Evolutionary conservation across 345 rosid species (phyloP).

Genomic region (Hevea brasiliensis): DNA sequence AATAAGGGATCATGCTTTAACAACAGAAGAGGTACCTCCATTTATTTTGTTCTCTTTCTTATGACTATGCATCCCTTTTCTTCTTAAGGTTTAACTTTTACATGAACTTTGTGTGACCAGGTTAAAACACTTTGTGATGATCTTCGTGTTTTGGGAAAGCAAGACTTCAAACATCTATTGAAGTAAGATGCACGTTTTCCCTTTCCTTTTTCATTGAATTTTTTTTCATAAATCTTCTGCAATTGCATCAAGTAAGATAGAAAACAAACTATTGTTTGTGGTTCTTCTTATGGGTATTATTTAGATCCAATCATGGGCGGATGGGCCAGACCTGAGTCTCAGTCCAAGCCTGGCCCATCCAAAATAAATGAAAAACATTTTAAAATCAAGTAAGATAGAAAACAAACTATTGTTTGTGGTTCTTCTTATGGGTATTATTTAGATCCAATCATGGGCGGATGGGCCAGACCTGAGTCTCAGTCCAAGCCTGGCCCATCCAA

Average conservation of each 20-base stretch:
- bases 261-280: background rate
- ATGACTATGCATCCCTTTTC: background rate
- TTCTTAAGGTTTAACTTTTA: background rate
- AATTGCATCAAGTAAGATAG: background rate
- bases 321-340: no score
- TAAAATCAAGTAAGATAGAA: background rate
- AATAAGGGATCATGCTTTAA: conserved; percentile 60
- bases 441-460: no score
- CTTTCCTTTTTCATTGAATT: no score
- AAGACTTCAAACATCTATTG: conserved; percentile 83
- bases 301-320: no score
- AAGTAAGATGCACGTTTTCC: conserved; percentile 55
- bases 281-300: background rate
- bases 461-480: no score
- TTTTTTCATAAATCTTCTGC: background rate
- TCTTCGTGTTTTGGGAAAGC: conserved; percentile 85
- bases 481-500: no score
- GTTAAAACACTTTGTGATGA: conserved; percentile 84
- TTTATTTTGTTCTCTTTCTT: conserved; percentile 1
- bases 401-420: background rate
- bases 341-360: no score
- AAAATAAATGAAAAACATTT: no score
- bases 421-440: background rate
- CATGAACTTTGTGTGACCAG: conserved; percentile 37
- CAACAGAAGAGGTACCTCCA: conserved; percentile 71